Conservation (phyloP, 2,329 filamentous ascomycete genomes). For the Zasmidium citrigriseum region DNA sequence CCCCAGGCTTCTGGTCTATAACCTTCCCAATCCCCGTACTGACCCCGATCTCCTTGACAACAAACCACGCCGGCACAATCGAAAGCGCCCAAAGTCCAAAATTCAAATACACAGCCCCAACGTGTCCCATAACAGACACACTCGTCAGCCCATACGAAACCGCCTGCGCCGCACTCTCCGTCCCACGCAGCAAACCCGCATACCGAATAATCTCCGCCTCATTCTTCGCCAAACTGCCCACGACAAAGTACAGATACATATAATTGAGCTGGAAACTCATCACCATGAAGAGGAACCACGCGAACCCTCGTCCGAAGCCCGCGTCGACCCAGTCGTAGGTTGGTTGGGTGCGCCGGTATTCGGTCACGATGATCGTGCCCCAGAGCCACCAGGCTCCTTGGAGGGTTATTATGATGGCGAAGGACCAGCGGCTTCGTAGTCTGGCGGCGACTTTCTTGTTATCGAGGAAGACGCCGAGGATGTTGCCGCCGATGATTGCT, state of each 20-base stretch:
- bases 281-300: conserved; percentile 67
- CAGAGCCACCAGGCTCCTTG: conserved; percentile 74
- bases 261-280: conserved; percentile 73
- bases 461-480: conserved; percentile 67
- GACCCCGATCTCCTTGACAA: conserved; percentile 59
- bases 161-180: conserved; percentile 72
- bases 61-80: conserved; percentile 66
- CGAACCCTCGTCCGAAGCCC: conserved; percentile 68
- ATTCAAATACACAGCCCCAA: conserved; percentile 70
- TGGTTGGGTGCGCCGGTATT: conserved; percentile 59
- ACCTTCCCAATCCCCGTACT: conserved; percentile 15
- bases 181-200: conserved; percentile 67
- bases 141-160: conserved; percentile 70
- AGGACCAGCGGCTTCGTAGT: conserved; percentile 56
- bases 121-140: conserved; percentile 61
- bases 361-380: conserved; percentile 65
- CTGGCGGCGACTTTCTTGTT: conserved; percentile 57
- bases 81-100: conserved; percentile 68
- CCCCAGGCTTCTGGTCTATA: conserved; percentile 12
- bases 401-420: conserved; percentile 55
- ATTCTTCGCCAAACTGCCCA: conserved; percentile 63
- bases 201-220: conserved; percentile 68
- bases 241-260: conserved; percentile 71
- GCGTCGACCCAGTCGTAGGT: conserved; percentile 65
- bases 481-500: conserved; percentile 65